Conservation (phyloP, 352 stramenopile genomes). For the Phytophthora cactorum region DNA sequence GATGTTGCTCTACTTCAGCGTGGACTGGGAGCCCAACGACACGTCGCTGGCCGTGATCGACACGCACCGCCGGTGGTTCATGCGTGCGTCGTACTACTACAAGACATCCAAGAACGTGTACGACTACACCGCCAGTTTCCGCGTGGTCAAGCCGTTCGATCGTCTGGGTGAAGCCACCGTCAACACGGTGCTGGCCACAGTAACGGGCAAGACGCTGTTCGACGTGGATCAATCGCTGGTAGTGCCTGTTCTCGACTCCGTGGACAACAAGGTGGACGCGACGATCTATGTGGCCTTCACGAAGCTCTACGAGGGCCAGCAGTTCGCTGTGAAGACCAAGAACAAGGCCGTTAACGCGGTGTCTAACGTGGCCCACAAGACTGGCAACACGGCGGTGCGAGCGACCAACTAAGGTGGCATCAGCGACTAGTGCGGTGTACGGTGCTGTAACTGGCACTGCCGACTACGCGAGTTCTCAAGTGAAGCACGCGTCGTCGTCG, state of each 20-base stretch:
- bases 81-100: constrained; percentile 83
- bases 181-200: constrained; percentile 65
- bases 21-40: constrained; percentile 22
- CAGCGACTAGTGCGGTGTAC: constrained; percentile 37
- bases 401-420: constrained; percentile 56
- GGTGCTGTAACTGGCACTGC: constrained; percentile 49
- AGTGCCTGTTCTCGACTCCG: constrained; percentile 56
- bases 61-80: constrained; percentile 70
- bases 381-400: constrained; percentile 49
- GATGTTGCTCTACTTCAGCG: constrained; percentile 35
- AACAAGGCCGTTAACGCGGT: constrained; percentile 52
- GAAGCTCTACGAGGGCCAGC: constrained; percentile 69
- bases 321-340: constrained; percentile 70
- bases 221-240: constrained; percentile 68
- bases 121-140: constrained; percentile 84
- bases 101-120: constrained; percentile 82
- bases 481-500: constrained; percentile 73
- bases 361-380: constrained; percentile 46
- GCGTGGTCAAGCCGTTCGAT: constrained; percentile 63
- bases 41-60: constrained; percentile 10
- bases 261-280: constrained; percentile 79
- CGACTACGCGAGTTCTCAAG: constrained; percentile 65
- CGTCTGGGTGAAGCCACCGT: constrained; percentile 70
- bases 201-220: constrained; percentile 64
- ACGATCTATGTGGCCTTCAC: constrained; percentile 70